A percentile compares a stretch with the other conserved stretches of the same genome.
These are phyloP conservation scores for Aspergillus awamori DNA, from an alignment of 2,329 filamentous ascomycete species.

Conservation along the genomic window DNA sequence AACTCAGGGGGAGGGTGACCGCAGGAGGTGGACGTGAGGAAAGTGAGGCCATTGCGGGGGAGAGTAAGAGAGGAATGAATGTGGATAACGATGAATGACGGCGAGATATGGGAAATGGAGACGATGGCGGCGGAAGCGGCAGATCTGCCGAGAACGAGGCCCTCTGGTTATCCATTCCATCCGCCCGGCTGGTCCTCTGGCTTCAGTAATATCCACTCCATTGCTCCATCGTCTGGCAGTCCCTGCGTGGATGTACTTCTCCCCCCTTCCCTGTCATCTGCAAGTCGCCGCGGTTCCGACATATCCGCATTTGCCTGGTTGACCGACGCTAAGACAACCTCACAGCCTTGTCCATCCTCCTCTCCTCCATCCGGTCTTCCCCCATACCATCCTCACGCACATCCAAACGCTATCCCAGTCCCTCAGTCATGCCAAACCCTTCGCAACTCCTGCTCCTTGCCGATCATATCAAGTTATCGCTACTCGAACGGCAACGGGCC, in stretches of 20 bases:
- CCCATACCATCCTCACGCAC: constrained; percentile 1
- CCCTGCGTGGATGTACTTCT: neutral
- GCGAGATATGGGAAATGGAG: constrained; percentile 6
- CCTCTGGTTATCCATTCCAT: constrained; percentile 4
- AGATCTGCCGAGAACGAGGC: constrained; percentile 17
- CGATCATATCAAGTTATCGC: constrained; percentile 94
- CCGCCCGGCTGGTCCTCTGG: neutral
- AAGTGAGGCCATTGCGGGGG: constrained; percentile 21
- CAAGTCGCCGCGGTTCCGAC: constrained; percentile 2
- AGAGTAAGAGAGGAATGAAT: constrained; percentile 3
- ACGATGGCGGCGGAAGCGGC: constrained; percentile 14
- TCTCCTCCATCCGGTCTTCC: neutral
- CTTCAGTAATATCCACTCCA: constrained; percentile 7
- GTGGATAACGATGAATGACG: constrained; percentile 10
- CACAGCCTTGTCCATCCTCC: constrained; percentile 3
- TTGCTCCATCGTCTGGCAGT: constrained; percentile 5
- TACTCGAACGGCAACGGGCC: constrained; percentile 88
- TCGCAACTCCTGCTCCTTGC: constrained; percentile 86
- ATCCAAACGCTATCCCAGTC: neutral
- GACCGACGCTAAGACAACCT: constrained; percentile 5
- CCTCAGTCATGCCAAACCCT: constrained; percentile 54
- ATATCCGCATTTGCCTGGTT: constrained; percentile 16
- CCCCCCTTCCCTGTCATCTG: constrained; percentile 4
- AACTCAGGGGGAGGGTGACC: constrained; percentile 3
- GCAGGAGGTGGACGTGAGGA: constrained; percentile 16